Percentiles rank a stretch among this genome's conserved stretches.
Evolutionary conservation across 768 basidiomycete genomes (phyloP).

Genomic region (Tylopilus rubrobrunneus): DNA sequence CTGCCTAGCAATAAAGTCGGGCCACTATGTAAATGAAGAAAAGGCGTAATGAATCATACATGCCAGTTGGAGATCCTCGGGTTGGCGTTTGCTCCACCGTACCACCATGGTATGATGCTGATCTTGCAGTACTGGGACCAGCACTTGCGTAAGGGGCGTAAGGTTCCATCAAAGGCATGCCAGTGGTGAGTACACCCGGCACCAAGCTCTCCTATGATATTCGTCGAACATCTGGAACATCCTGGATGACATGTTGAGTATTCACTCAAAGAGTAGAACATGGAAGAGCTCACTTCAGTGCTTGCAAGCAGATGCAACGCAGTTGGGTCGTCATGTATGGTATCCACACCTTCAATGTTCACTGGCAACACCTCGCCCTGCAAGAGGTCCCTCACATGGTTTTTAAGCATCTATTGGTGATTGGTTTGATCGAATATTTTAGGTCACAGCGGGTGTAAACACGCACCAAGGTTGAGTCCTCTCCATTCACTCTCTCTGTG

Average conservation of each 20-base stretch:
- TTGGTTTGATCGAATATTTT: not conserved
- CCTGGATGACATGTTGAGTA: conserved; percentile 2
- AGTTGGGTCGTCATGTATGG: conserved; percentile 61
- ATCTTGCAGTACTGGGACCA: not conserved
- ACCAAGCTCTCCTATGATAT: too few relatives aligned
- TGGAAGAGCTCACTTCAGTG: conserved; percentile 39
- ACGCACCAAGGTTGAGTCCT: conserved; percentile 42
- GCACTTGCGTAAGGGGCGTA: conserved; percentile 43
- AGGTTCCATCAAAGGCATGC: conserved; percentile 44
- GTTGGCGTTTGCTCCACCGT: not conserved
- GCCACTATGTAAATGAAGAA: too few relatives aligned
- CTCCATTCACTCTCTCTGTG: conserved; percentile 39
- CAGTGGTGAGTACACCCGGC: too few relatives aligned
- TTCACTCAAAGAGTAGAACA: not conserved
- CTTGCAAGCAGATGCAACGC: conserved; percentile 62
- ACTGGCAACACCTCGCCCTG: conserved; percentile 75
- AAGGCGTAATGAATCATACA: not conserved
- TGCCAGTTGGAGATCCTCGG: not conserved
- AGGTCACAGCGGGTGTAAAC: not conserved
- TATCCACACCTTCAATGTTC: conserved; percentile 65
- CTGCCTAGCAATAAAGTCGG: not conserved
- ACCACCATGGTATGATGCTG: not conserved
- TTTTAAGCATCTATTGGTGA: conserved; percentile 58
- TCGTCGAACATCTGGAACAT: too few relatives aligned
- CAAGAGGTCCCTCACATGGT: conserved; percentile 61